Base-by-base conservation (phyloP, 805 yeast species). In the Pichia nakasei region DNA sequence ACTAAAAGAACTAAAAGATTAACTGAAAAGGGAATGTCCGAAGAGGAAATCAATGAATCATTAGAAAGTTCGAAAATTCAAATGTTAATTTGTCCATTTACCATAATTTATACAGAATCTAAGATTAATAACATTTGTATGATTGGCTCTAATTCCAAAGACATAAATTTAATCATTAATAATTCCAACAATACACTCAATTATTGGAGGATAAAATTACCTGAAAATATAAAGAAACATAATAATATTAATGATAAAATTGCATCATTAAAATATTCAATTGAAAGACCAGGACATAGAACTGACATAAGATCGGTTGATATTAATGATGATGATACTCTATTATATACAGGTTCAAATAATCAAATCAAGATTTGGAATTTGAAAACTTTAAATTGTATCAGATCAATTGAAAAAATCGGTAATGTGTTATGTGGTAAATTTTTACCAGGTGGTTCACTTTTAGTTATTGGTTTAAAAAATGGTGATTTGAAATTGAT, bases 301-400 rank as follows among this genome's bases (percentile, higher is more conserved):
- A 78, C 87, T 2, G 99, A 93, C 61, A 73, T 91, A 22, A 74
- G 98, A 54, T 73, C 95, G 5, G 67, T 86, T 57, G 89, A 87
- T 52, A 70, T 93, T 31, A 83, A 95, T 45, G 76, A 79, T 43
- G 96, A 91, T 64, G 78, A 81, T 59, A 78, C 78, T 58, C 66
- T 93, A 46, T 66, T 91, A 35, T 94, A 88, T 3, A 82, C 96
- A 2, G 96, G 96, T 0, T 83, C 96, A 3, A 87, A 88, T 57
- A 97, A 97, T 20, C 75, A 78, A 51, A 65, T 93, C 49, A 93
- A 93, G 58, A 72, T 93, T 20, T 89, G 96, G 96, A 93, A 93
- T 57, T 60, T 83, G 24, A 71, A 72, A 49, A 79, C 91, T 1
- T 70, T 67, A 18, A 75, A 79, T 48, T 91, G 96, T 53, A 72